Percentiles rank a stretch among this genome's conserved stretches.
Conservation (phyloP, 2,329 filamentous ascomycete genomes). For the Ophiostoma quercus region DNA sequence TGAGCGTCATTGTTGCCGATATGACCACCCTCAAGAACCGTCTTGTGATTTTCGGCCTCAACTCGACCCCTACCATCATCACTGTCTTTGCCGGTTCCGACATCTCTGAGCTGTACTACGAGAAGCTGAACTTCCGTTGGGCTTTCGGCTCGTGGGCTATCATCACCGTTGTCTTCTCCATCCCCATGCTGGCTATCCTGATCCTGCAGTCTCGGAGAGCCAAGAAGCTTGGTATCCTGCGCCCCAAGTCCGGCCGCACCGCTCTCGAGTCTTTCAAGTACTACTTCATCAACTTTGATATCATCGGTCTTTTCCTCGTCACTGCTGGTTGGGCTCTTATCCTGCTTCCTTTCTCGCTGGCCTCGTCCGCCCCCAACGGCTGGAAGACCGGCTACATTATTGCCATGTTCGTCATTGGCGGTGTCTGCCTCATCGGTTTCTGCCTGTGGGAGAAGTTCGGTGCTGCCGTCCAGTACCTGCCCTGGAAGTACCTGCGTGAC, state of each 20-base stretch:
- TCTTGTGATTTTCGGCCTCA: constrained; percentile 58
- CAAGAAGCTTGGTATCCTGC: constrained; percentile 46
- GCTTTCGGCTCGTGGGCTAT: constrained; percentile 62
- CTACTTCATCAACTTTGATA: constrained; percentile 59
- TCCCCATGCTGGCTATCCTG: constrained; percentile 54
- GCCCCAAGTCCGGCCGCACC: constrained; percentile 41
- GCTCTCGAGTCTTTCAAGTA: constrained; percentile 43
- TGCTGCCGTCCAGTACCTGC: constrained; percentile 38
- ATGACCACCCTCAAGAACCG: constrained; percentile 61
- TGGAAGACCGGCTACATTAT: constrained; percentile 43
- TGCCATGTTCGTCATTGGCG: constrained; percentile 38
- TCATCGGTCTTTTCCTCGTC: constrained; percentile 60
- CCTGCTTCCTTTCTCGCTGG: constrained; percentile 61
- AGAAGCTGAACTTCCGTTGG: constrained; percentile 58
- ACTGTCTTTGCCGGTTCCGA: constrained; percentile 58
- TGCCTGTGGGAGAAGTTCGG: constrained; percentile 37
- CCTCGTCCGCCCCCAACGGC: constrained; percentile 37
- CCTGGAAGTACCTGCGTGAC: constrained; percentile 43
- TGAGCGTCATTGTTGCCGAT: constrained; percentile 59
- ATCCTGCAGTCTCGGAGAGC: constrained; percentile 57
- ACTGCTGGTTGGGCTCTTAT: constrained; percentile 57
- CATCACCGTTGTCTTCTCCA: constrained; percentile 53
- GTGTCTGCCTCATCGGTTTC: constrained; percentile 37
- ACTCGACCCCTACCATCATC: constrained; percentile 60
- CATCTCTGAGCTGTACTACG: constrained; percentile 48